Conservation (phyloP, 2,329 filamentous ascomycete species). For the Amylocarpus encephaloides region DNA sequence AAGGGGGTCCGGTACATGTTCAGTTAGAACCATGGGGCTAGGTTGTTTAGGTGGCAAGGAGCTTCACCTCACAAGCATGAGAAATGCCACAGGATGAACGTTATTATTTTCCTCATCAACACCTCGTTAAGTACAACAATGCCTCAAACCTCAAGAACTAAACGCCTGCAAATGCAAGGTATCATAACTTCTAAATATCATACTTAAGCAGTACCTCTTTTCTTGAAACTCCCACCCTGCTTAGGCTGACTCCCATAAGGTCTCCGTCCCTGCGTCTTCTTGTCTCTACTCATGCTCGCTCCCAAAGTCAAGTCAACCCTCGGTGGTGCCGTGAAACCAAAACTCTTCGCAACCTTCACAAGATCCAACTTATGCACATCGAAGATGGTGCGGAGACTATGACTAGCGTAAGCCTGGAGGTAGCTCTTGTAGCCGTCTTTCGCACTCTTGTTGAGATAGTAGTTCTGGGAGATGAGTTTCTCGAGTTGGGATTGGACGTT, state of each 20-base stretch:
- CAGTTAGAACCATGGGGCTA: too few species aligned
- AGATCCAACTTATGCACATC: slow-evolving; percentile 78
- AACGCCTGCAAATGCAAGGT: slow-evolving; percentile 15
- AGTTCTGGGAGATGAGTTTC: slow-evolving; percentile 90
- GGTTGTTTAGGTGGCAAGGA: too few species aligned
- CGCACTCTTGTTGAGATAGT: slow-evolving; percentile 86
- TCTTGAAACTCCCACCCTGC: slow-evolving; percentile 40
- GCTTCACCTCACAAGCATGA: too few species aligned
- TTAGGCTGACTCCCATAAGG: slow-evolving; percentile 74
- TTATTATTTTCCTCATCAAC: neutral
- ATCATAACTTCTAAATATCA: slow-evolving; percentile 6
- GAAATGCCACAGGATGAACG: neutral
- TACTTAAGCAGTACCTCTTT: slow-evolving; percentile 21
- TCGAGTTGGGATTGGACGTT: slow-evolving; percentile 89
- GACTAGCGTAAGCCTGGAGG: slow-evolving; percentile 88
- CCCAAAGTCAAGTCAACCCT: slow-evolving; percentile 73
- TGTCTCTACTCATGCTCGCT: slow-evolving; percentile 67
- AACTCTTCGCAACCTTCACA: slow-evolving; percentile 76
- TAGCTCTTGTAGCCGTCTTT: slow-evolving; percentile 82
- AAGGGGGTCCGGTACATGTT: too few species aligned
- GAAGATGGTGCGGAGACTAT: slow-evolving; percentile 75
- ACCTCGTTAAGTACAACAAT: neutral
- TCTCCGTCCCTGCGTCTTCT: slow-evolving; percentile 60
- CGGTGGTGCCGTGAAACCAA: slow-evolving; percentile 72
- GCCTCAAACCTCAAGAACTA: neutral